phyloP scores from a whole-genome alignment of 2,329 filamentous ascomycete genomes.

The Epichloe amarillans region DNA sequence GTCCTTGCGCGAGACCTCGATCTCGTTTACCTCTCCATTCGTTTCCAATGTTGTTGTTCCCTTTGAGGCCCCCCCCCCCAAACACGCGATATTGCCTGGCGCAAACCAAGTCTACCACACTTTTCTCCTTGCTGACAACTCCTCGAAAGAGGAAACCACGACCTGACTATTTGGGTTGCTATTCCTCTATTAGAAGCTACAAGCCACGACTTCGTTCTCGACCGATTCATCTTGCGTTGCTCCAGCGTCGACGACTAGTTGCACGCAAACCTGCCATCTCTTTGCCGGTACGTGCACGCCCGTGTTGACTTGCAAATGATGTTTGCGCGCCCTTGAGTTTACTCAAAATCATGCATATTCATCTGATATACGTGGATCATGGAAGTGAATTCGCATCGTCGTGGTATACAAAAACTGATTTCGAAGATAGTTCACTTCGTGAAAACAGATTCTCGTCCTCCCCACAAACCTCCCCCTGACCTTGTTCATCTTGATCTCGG shows the following conservation, averaged over 20 bases:
- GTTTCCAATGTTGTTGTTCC: neutral
- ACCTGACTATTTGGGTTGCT: neutral
- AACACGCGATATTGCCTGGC: neutral
- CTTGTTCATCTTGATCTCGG: conserved; percentile 9
- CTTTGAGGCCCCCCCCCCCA: neutral
- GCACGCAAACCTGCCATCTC: neutral
- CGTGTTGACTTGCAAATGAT: neutral
- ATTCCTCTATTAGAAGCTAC: neutral
- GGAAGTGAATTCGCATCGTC: conserved; percentile 11
- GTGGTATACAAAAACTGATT: conserved; percentile 19
- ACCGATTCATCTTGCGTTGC: neutral
- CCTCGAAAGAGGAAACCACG: neutral
- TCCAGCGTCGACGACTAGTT: neutral
- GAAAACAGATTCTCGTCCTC: conserved; percentile 3
- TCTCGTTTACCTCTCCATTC: neutral
- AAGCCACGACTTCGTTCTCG: conserved; percentile 1
- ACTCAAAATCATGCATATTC: neutral
- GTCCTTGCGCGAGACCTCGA: neutral
- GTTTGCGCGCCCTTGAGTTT: neutral
- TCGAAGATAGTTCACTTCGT: conserved; percentile 14
- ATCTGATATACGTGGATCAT: conserved; percentile 7
- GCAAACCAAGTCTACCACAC: neutral
- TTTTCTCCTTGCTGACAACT: neutral
- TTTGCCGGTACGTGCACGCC: neutral
- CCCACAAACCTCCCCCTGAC: conserved; percentile 7